Evolutionary conservation across 345 rosid species (phyloP).

Genomic region (Eucalyptus erythrocorys): DNA sequence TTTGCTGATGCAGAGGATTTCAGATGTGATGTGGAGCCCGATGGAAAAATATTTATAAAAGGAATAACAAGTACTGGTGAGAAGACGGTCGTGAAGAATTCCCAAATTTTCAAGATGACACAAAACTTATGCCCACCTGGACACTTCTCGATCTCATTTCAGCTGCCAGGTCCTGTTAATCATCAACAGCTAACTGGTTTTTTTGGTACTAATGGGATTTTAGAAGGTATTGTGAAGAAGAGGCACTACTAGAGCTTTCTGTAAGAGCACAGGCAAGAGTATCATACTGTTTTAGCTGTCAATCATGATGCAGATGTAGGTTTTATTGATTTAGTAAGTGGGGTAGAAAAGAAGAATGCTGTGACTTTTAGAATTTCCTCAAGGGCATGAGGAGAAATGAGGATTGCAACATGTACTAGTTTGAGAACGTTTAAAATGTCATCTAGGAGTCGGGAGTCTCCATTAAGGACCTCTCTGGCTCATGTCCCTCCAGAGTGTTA

Average conservation of each 20-base stretch:
- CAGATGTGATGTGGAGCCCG: conserved; percentile 47
- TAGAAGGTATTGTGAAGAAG: conserved; percentile 72
- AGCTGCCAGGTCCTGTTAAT: conserved; percentile 77
- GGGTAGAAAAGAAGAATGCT: not conserved
- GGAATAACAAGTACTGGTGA: conserved; percentile 78
- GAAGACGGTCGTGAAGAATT: conserved; percentile 38
- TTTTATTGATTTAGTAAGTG: not conserved
- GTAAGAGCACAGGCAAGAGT: not conserved
- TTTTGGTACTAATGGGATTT: conserved; percentile 46
- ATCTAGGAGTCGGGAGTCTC: not conserved
- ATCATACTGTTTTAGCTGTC: not conserved
- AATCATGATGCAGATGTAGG: not conserved
- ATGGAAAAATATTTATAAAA: conserved; percentile 48
- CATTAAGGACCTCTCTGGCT: not conserved
- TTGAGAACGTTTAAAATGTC: not conserved
- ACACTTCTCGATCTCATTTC: conserved; percentile 48
- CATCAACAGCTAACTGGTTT: conserved; percentile 23
- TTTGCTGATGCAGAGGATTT: conserved; percentile 44
- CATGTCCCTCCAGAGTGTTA: not conserved
- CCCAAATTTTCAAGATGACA: conserved; percentile 55
- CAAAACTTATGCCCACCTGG: conserved; percentile 75
- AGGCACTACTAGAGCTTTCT: not conserved
- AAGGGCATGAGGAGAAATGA: not conserved
- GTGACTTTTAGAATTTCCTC: not conserved
- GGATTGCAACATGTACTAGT: not conserved